Conservation (phyloP, 192 early-diverging fungal genomes). For the Entomortierella lignicola region DNA sequence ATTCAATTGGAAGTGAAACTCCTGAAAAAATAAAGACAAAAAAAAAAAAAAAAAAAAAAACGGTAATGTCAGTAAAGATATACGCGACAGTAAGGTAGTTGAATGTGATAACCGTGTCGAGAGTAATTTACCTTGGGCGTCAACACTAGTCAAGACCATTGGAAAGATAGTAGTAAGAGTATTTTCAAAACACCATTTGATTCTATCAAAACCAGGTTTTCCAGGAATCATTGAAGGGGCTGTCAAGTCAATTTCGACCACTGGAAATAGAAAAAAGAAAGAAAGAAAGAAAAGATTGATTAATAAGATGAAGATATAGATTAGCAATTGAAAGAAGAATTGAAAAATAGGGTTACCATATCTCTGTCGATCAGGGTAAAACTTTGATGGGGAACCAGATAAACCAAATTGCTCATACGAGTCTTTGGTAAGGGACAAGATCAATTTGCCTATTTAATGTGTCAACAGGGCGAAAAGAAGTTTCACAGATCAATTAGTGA, state of each 20-base stretch:
- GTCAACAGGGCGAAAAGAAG: too few species aligned
- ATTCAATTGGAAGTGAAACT: slow-evolving; percentile 37
- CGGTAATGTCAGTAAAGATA: too few species aligned
- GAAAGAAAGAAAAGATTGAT: neutral
- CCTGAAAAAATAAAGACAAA: neutral
- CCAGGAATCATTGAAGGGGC: slow-evolving; percentile 55
- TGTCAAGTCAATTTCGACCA: slow-evolving; percentile 48
- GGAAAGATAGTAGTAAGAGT: slow-evolving; percentile 37
- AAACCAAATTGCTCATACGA: slow-evolving; percentile 59
- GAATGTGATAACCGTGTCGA: too few species aligned
- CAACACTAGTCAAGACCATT: slow-evolving; percentile 48
- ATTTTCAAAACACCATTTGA: slow-evolving; percentile 64
- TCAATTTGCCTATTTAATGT: slow-evolving; percentile 52
- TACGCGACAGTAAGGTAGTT: too few species aligned
- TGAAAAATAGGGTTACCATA: slow-evolving; percentile 36
- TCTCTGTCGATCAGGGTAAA: slow-evolving; percentile 37
- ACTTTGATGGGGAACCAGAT: slow-evolving; percentile 46
- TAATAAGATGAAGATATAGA: neutral
- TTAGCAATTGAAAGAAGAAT: slow-evolving; percentile 12
- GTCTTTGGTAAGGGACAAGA: slow-evolving; percentile 57
- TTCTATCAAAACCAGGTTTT: slow-evolving; percentile 57
- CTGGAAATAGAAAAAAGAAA: too few species aligned
- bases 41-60: neutral
- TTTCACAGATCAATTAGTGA: too few species aligned
- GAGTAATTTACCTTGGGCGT: slow-evolving; percentile 38